Evolutionary conservation across 164 flowering plant genomes (phyloP).

Genomic region (Nymphaea thermarum): DNA sequence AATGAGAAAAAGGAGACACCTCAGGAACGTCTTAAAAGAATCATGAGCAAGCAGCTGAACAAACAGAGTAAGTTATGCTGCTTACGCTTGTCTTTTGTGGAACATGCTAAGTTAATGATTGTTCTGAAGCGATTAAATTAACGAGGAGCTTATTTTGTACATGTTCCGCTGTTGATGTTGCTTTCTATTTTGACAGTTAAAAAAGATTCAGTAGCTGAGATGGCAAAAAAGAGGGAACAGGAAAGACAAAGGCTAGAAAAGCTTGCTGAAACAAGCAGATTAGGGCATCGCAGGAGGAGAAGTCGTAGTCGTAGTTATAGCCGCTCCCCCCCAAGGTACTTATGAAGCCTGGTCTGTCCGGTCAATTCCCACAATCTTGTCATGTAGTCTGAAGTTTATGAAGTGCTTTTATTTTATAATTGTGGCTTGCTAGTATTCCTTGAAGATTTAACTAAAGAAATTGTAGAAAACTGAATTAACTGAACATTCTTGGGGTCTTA

Average conservation of each 20-base stretch:
- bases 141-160: background rate
- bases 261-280: constrained; percentile 80
- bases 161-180: background rate
- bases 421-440: background rate
- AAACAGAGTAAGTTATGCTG: constrained; percentile 59
- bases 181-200: constrained; percentile 41
- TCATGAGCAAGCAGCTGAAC: constrained; percentile 89
- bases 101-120: background rate
- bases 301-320: constrained; percentile 41
- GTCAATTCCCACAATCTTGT: background rate
- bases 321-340: constrained; percentile 66
- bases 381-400: background rate
- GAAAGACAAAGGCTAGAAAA: constrained; percentile 91
- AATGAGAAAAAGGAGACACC: constrained; percentile 97
- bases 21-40: constrained; percentile 94
- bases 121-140: background rate
- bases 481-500: background rate
- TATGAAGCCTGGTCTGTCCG: background rate
- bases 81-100: background rate
- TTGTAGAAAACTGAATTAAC: too few species aligned
- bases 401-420: background rate
- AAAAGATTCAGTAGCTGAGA: constrained; percentile 79
- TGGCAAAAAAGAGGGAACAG: constrained; percentile 85
- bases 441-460: background rate
- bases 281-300: constrained; percentile 49